A percentile compares a stretch with the other conserved stretches of the same genome.
These are phyloP conservation scores for Erigeron canadensis DNA, from an alignment of 129 eudicot species.

Conservation along the genomic window DNA sequence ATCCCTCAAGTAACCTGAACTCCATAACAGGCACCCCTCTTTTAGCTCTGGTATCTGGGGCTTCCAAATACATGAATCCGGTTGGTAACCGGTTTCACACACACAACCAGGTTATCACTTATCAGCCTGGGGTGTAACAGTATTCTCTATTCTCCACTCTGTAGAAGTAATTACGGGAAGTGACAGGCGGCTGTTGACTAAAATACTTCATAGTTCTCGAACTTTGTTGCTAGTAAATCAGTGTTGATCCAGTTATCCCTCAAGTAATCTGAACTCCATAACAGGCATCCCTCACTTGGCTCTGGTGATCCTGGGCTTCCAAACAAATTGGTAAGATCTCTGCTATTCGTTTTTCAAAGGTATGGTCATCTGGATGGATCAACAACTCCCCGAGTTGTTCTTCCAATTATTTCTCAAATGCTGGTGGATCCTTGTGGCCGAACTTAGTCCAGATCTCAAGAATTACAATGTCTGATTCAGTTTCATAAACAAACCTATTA, in stretches of 20 bases:
- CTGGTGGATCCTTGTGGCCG: slow-evolving; percentile 82
- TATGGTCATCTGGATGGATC: slow-evolving; percentile 68
- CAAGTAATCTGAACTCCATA: slow-evolving; percentile 65
- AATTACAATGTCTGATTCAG: slow-evolving; percentile 65
- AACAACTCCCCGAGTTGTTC: slow-evolving; percentile 67
- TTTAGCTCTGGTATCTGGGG: slow-evolving; percentile 51
- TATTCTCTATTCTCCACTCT: slow-evolving; percentile 82
- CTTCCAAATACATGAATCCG: slow-evolving; percentile 86
- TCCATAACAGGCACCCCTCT: slow-evolving; percentile 58
- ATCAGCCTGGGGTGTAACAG: slow-evolving; percentile 83
- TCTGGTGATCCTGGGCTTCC: slow-evolving; percentile 69
- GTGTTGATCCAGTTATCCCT: slow-evolving; percentile 87
- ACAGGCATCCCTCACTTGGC: slow-evolving; percentile 45
- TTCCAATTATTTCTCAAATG: slow-evolving; percentile 63
- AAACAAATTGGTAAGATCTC: slow-evolving; percentile 69
- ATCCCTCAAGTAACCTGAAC: slow-evolving; percentile 61
- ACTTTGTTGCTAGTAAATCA: slow-evolving; percentile 71
- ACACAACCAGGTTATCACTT: slow-evolving; percentile 76
- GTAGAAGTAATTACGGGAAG: slow-evolving; percentile 58
- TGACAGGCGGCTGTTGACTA: slow-evolving; percentile 52
- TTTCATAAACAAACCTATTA: slow-evolving; percentile 64
- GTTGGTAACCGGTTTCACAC: slow-evolving; percentile 72
- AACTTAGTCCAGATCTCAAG: slow-evolving; percentile 82
- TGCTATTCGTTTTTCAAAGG: slow-evolving; percentile 56
- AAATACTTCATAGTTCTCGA: slow-evolving; percentile 73